Evolutionary conservation across 2,329 filamentous ascomycete species (phyloP).

Genomic region (Fusarium zealandicum): DNA sequence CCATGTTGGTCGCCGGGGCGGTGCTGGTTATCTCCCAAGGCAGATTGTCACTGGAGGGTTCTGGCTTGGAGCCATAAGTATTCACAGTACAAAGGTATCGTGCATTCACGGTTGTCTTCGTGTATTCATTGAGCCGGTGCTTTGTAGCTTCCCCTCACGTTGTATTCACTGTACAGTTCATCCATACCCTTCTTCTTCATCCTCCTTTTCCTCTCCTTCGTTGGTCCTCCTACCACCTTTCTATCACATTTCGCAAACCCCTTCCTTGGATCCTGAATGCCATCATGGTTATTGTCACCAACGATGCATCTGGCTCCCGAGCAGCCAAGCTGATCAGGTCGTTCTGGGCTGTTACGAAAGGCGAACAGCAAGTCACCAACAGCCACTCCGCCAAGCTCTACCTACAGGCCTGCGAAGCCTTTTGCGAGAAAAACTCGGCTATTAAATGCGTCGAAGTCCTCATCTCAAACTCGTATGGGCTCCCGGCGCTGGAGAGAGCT

Average conservation of each 20-base stretch:
- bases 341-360: slow-evolving; percentile 30
- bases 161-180: neutral
- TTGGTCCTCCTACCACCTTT: neutral
- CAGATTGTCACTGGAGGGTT: slow-evolving; percentile 1
- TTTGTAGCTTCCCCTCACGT: neutral
- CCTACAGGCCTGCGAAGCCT: slow-evolving; percentile 32
- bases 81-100: slow-evolving; percentile 21
- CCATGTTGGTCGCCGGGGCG: slow-evolving; percentile 2
- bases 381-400: slow-evolving; percentile 39
- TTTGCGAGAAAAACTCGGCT: slow-evolving; percentile 22
- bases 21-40: slow-evolving; percentile 16
- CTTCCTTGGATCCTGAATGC: neutral
- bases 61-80: neutral
- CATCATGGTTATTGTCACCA: slow-evolving; percentile 15
- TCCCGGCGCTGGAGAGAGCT: slow-evolving; percentile 35
- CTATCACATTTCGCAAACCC: neutral
- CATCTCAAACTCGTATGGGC: slow-evolving; percentile 29
- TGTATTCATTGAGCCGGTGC: neutral
- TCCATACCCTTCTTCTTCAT: neutral
- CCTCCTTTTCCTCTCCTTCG: neutral
- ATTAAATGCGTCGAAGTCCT: slow-evolving; percentile 41
- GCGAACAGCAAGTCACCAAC: slow-evolving; percentile 21
- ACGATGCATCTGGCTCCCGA: slow-evolving; percentile 14
- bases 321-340: slow-evolving; percentile 20
- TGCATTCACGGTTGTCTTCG: neutral